Base-by-base conservation (phyloP, 2,329 filamentous ascomycete species). In the Phialocephala sp. region DNA sequence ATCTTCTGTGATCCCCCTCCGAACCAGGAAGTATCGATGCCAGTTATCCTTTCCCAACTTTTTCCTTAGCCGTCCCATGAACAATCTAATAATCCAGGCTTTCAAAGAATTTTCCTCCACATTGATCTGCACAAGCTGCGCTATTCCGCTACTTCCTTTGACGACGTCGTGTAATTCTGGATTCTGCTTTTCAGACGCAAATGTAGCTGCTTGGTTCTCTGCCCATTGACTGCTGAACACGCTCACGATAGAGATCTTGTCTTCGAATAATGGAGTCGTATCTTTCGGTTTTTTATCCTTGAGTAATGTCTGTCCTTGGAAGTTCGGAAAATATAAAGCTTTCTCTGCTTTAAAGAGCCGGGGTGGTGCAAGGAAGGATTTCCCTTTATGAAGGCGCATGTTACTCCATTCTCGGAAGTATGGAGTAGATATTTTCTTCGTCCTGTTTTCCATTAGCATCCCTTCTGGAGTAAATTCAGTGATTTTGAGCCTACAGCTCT, bases 391-490 rank as follows among this genome's bases (percentile, higher is more conserved):
- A 71, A 89, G 85, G 60, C 84, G 84, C 78, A 97, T 86, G 79
- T 96, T 95, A 66, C 87, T 87, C 91, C 93, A 97, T 83, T 99
- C 94, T 77, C 93, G 91, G 81, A 97, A 99, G 80, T 99, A 99
- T 1, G 94, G 94, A 65, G 92, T 91, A 22, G 89, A 83, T 75
- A 96, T 89, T 77, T 93, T 88, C 71, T 87, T 85, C 54, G 91
- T 91, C 62, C 90, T 92, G 71, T 73, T 24, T 27, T 15, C 59
- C 35, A 32, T 60, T 27, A 65, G 72, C 63, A 55, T 50, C 27
- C 1, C 5, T 61, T 2, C 12, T 18, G 3, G 1, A 18, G 4
- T 9, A 39, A 20, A 12, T 5, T 14, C 32, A 47, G 5, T 8
- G 6, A 5, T 3, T 32, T 22, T 41, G 37, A 6, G 12, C 71